Evolutionary conservation across 495 filamentous ascomycete genomes (phyloP).

Genomic region (Penicillium angulare): DNA sequence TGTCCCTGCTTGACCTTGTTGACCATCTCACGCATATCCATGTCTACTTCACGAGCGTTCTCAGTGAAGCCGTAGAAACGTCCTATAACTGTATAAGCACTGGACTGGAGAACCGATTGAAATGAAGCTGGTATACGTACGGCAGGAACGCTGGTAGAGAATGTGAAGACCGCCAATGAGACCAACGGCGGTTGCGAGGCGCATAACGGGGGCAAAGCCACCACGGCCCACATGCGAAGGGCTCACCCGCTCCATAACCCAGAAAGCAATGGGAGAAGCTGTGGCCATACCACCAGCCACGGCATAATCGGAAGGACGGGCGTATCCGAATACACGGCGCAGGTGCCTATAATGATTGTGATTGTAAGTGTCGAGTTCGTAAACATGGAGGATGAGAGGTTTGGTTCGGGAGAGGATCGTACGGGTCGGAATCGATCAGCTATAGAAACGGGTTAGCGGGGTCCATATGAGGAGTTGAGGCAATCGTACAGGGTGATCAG

Average conservation of each 20-base stretch:
- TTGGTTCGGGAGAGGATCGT: conserved; percentile 40
- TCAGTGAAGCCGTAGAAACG: conserved; percentile 95
- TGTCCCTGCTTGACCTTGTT: conserved; percentile 87
- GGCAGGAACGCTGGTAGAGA: conserved; percentile 71
- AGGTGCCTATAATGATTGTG: conserved; percentile 79
- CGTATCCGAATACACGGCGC: conserved; percentile 82
- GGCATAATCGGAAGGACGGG: conserved; percentile 77
- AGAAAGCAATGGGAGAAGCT: conserved; percentile 68
- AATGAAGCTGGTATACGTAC: conserved; percentile 36
- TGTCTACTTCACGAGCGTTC: conserved; percentile 84
- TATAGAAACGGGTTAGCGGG: conserved; percentile 40
- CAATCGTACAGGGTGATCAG: conserved; percentile 73
- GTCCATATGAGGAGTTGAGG: conserved; percentile 5
- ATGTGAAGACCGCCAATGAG: conserved; percentile 72
- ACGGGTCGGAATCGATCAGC: conserved; percentile 99
- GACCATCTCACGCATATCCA: conserved; percentile 99
- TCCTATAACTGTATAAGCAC: conserved; percentile 28
- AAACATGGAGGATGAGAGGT: background rate
- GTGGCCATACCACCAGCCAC: conserved; percentile 63
- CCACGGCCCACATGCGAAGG: conserved; percentile 78
- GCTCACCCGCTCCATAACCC: conserved; percentile 74
- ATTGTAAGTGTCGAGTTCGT: conserved; percentile 22
- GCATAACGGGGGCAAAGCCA: conserved; percentile 79
- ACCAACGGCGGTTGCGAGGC: conserved; percentile 69
- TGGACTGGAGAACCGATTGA: background rate